These are phyloP conservation scores for Populus davidiana DNA, from an alignment of 345 rosid genomes.

Conservation along the genomic window DNA sequence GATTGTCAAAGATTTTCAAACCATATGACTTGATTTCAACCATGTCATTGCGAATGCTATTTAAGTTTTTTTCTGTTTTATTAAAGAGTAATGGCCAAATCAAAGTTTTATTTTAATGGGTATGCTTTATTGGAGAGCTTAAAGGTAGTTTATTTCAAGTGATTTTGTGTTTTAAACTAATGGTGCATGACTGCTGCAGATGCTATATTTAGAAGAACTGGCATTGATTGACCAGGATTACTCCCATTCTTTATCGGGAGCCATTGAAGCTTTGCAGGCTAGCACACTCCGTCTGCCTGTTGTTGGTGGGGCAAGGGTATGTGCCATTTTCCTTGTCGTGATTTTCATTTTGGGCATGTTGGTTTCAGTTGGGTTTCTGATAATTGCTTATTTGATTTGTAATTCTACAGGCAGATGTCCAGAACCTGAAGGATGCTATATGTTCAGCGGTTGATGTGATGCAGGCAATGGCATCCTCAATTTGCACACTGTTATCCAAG, in stretches of 20 bases:
- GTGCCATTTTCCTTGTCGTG: not conserved
- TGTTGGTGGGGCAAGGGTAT: constrained; percentile 72
- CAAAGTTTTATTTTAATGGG: not conserved
- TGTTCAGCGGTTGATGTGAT: constrained; percentile 84
- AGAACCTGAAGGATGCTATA: constrained; percentile 67
- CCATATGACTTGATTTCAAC: not conserved
- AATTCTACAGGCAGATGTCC: constrained; percentile 65
- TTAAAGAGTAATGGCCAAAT: not conserved
- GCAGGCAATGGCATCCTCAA: constrained; percentile 84
- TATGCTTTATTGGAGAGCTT: not conserved
- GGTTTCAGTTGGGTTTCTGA: constrained; percentile 1
- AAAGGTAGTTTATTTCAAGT: not conserved
- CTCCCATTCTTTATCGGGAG: constrained; percentile 65
- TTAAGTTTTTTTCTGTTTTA: not conserved
- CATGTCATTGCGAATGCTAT: not conserved
- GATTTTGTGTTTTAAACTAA: not conserved
- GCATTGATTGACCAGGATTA: constrained; percentile 53
- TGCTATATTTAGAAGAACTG: constrained; percentile 63
- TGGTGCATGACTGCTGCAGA: constrained; percentile 40
- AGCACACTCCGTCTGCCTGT: constrained; percentile 90
- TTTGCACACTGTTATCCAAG: constrained; percentile 63
- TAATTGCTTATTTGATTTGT: constrained; percentile 1
- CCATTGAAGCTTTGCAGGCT: constrained; percentile 67
- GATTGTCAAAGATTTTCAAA: not conserved
- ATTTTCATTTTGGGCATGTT: not conserved